A percentile compares a stretch with the other conserved stretches of the same genome.
These are phyloP conservation scores for Symbiodinium natans DNA, from an alignment of 73 alveolate genomes.

Conservation along the genomic window DNA sequence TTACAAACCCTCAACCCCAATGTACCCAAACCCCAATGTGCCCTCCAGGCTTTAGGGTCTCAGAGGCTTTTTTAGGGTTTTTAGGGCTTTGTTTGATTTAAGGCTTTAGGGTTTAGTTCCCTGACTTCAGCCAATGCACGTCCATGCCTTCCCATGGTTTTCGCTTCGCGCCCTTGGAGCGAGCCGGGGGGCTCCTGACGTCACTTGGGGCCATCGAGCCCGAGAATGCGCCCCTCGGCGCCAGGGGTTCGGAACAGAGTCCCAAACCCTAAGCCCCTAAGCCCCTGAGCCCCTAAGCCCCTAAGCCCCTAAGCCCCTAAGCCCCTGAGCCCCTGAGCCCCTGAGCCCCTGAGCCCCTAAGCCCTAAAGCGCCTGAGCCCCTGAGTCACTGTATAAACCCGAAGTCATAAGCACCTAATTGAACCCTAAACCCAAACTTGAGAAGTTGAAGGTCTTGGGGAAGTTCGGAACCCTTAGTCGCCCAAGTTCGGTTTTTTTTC, in stretches of 20 bases:
- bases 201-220: not conserved
- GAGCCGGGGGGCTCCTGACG: not conserved
- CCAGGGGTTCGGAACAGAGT: too few relatives aligned
- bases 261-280: too few relatives aligned
- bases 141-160: not conserved
- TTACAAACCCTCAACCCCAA: not conserved
- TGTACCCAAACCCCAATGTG: not conserved
- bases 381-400: too few relatives aligned
- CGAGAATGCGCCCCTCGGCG: not conserved
- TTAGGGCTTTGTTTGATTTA: not conserved
- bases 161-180: slow-evolving; percentile 10
- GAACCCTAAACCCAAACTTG: too few relatives aligned
- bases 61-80: not conserved
- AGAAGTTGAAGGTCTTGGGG: too few relatives aligned
- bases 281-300: too few relatives aligned
- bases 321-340: too few relatives aligned
- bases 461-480: too few relatives aligned
- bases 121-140: not conserved
- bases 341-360: not conserved
- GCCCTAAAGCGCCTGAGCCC: not conserved
- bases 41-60: not conserved
- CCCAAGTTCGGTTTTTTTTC: too few relatives aligned
- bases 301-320: too few relatives aligned
- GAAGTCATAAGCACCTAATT: too few relatives aligned
- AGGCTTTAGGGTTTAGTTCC: not conserved